Evolutionary conservation across 257 asterid species (phyloP), one percentile per base, ranked within the genome.

Genomic region (Solanum arcanum): DNA sequence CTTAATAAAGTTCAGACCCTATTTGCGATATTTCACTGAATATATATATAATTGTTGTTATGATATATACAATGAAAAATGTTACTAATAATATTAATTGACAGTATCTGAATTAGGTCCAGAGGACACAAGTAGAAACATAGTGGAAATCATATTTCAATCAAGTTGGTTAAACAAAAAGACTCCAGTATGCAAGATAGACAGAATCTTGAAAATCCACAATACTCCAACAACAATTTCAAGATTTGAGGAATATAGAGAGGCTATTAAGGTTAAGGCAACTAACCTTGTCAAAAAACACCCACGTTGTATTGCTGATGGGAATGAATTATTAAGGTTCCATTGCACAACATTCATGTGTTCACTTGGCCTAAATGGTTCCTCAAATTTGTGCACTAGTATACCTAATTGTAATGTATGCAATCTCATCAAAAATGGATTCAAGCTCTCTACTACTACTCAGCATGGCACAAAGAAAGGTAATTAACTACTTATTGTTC

Each of bases 41-140:
- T 52, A 52, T 16, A 52, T 35, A 37, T 37, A 37, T 52, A 2
- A 52, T 52, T 52, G 23, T 52, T 52, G 62, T 52, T 52, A 52
- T 52, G 62, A 16, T 52, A 52, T 6, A 60, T 60, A 10, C 27
- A 60, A 60, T 60, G 68, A 5, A 23, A 21, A 60, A 9, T 60
- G 0, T 62, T 62, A 62, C 31, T 62, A 23, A 62, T 1, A 25
- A 47, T 80, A 47, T 80, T 11, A 44, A 27, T 7, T 29, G 52
- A 12, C 92, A 95, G 98, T 95, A 59, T 91, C 93, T 73, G 98
- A 95, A 85, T 64, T 95, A 93, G 98, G 96, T 69, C 91, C 95
- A 2, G 98, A 95, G 80, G 98, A 95, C 89, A 94, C 98, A 80
- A 94, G 98, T 96, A 94, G 93, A 92, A 94, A 95, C 97, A 94